Evolutionary conservation across 345 rosid species (phyloP), one percentile per base, ranked within the genome.

Genomic region (Gynandropsis gynandra): DNA sequence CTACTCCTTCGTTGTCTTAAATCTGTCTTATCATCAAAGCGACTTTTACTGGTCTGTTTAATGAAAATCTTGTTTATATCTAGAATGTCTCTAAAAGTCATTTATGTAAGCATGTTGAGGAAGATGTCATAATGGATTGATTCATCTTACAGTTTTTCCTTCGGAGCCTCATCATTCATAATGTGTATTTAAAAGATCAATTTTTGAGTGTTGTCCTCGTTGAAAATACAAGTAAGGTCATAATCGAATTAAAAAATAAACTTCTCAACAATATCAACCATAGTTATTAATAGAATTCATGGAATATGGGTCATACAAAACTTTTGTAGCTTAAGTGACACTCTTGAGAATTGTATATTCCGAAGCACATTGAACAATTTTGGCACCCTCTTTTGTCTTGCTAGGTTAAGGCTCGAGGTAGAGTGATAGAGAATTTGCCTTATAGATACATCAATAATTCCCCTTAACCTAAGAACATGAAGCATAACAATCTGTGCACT

Each of bases 401-500:
- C 74, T 70, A 47, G 82, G 80, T 49, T 85, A 96, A 8, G 96
- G 80, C 12, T 72, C 69, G 52, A 90, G 76, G 67, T 60, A 80
- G 39, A 90, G 95, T 1, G 95, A 79, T 37, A 90, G 82, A 27
- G 98, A 90, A 37, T 96, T 96, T 16, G 98, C 87, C 65, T 87
- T 87, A 19, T 90, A 33, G 98, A 95, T 9, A 90, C 96, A 19
- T 90, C 87, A 34, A 90, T 90, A 61, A 90, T 90, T 60, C 87
- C 96, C 59, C 96, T 79, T 77, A 90, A 66, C 82, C 96, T 66
- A 18, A 96, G 96, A 54, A 90, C 98, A 67, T 96, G 96, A 10
- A 90, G 93, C 47, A 96, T 90, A 27, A 90, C 98, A 55, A 87
- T 90, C 80, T 90, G 87, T 17, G 98, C 98, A 78, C 98, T 90